A percentile compares a stretch with the other conserved stretches of the same genome.
phyloP scores from a whole-genome alignment of 1,284 basidiomycete genomes.

The Microbotryomycetes sp. region DNA sequence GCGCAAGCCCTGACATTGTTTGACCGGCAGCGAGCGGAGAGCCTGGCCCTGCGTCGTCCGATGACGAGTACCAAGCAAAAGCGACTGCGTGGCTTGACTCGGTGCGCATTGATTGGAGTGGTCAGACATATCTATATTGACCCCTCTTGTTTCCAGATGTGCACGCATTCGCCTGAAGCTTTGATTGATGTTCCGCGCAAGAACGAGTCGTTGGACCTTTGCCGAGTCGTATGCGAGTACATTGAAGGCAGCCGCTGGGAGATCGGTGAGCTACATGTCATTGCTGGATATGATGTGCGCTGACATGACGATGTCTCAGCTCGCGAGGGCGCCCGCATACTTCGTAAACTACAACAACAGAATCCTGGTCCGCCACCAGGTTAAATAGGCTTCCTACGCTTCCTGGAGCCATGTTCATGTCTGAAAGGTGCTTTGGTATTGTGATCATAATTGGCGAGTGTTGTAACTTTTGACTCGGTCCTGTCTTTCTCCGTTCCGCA shows the following conservation, averaged over 20 bases:
- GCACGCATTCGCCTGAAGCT: conserved; percentile 27
- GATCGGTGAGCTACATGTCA: conserved; percentile 9
- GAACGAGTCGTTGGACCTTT: conserved; percentile 18
- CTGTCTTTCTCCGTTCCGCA: no score
- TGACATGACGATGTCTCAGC: no score
- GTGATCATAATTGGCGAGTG: no score
- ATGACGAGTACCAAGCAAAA: conserved; percentile 10
- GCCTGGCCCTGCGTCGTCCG: conserved; percentile 3
- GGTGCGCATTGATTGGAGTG: background rate
- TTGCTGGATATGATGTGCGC: no score
- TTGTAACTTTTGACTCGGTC: no score
- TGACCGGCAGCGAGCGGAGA: conserved; percentile 10
- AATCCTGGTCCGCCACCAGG: background rate
- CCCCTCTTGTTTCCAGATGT: conserved; percentile 10
- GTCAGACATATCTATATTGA: background rate
- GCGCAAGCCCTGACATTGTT: background rate
- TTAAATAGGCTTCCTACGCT: no score
- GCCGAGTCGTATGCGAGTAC: conserved; percentile 24
- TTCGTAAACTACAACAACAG: background rate
- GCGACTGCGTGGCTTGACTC: conserved; percentile 27
- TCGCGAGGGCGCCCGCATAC: background rate
- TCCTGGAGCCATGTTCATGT: no score
- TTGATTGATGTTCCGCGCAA: conserved; percentile 24
- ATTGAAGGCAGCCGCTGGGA: conserved; percentile 29
- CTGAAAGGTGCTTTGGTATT: no score